Evolutionary conservation across 1,284 basidiomycete species (phyloP).

Genomic region (Rhodotorula sp.): DNA sequence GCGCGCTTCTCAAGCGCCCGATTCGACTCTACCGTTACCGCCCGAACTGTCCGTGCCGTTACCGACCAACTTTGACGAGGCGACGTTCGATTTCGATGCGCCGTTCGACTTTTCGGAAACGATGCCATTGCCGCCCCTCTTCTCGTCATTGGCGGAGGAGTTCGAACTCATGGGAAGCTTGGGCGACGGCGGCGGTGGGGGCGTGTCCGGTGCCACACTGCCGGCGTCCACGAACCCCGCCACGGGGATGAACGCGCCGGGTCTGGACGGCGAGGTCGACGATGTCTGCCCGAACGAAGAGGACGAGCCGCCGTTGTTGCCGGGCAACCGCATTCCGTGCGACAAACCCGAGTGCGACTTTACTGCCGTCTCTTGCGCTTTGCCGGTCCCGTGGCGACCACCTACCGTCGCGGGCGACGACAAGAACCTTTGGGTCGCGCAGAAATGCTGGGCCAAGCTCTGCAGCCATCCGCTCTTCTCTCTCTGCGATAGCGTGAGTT

Average conservation of each 20-base stretch:
- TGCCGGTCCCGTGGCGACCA: constrained; percentile 40
- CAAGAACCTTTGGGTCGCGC: constrained; percentile 36
- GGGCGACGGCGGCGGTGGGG: too few relatives aligned
- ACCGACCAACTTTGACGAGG: not conserved
- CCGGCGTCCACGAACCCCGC: not conserved
- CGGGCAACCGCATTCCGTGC: constrained; percentile 30
- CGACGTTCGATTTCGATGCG: constrained; percentile 34
- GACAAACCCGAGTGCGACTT: constrained; percentile 42
- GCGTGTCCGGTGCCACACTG: too few relatives aligned
- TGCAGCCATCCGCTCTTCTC: constrained; percentile 35
- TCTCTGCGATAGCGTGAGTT: constrained; percentile 29
- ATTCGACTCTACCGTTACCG: too few relatives aligned
- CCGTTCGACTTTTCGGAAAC: constrained; percentile 36
- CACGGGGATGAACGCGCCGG: not conserved
- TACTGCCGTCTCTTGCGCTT: constrained; percentile 15
- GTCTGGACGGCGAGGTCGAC: not conserved
- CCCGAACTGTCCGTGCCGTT: not conserved
- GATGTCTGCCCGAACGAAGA: constrained; percentile 22
- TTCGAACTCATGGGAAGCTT: not conserved
- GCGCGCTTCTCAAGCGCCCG: not conserved
- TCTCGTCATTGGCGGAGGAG: constrained; percentile 23
- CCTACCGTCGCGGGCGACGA: constrained; percentile 13
- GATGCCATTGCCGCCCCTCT: constrained; percentile 31
- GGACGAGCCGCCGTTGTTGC: constrained; percentile 20
- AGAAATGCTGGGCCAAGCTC: constrained; percentile 40